Evolutionary conservation across 495 filamentous ascomycete genomes (phyloP).

Genomic region (Cercophora sp.): DNA sequence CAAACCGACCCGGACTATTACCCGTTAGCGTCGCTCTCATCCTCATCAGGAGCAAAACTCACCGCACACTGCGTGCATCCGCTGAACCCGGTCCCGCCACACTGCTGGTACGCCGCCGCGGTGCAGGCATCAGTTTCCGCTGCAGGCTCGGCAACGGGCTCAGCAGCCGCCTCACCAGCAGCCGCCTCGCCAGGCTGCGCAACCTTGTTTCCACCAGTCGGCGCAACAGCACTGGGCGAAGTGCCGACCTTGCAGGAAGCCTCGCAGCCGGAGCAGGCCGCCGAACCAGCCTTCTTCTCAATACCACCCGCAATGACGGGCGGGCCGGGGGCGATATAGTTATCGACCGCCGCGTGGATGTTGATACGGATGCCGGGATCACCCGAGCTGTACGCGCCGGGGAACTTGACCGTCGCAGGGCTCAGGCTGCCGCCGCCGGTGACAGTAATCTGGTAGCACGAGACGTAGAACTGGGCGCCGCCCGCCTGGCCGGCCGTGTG

Average conservation of each 20-base stretch:
- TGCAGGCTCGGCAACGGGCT: background rate
- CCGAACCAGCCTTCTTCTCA: conserved; percentile 28
- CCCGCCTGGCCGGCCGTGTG: conserved; percentile 39
- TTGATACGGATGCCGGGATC: conserved; percentile 52
- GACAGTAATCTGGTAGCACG: conserved; percentile 47
- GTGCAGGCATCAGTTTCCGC: conserved; percentile 23
- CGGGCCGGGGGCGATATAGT: conserved; percentile 39
- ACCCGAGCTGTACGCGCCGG: conserved; percentile 42
- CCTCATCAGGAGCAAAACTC: conserved; percentile 14
- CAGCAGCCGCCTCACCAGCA: background rate
- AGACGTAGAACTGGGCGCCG: conserved; percentile 48
- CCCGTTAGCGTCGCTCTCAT: background rate
- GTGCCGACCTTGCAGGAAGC: conserved; percentile 37
- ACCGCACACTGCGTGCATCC: conserved; percentile 40
- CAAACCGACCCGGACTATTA: conserved; percentile 23
- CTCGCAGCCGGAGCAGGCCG: conserved; percentile 35
- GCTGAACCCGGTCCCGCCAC: conserved; percentile 39
- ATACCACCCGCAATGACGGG: conserved; percentile 37
- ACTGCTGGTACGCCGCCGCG: conserved; percentile 38
- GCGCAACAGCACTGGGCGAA: conserved; percentile 13
- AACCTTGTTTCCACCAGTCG: background rate
- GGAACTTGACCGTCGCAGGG: conserved; percentile 39
- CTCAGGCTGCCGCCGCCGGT: conserved; percentile 28
- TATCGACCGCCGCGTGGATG: conserved; percentile 35
- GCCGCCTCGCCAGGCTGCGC: background rate